A percentile compares a stretch with the other conserved stretches of the same genome.
Conservation (phyloP, 345 rosid species). For the Eucalyptus virginea region DNA sequence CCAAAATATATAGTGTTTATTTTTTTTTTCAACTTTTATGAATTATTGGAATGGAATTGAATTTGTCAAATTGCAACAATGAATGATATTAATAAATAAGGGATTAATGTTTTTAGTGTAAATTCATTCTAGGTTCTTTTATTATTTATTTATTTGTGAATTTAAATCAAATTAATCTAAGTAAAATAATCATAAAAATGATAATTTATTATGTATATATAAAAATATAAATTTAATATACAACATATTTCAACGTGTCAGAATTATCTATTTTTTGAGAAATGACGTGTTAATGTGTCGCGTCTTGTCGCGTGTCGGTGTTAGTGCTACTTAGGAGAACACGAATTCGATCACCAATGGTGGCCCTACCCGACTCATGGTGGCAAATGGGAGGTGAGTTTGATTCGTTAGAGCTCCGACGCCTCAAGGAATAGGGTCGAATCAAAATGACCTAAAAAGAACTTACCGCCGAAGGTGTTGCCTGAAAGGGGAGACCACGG, state of each 20-base stretch:
- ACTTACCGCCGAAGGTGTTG: not conserved
- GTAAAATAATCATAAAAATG: too few relatives aligned
- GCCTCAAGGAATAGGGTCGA: not conserved
- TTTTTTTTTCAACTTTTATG: too few relatives aligned
- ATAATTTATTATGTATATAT: too few relatives aligned
- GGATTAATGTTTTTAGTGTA: too few relatives aligned
- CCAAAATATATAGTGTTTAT: too few relatives aligned
- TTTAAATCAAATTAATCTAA: too few relatives aligned
- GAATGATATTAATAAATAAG: too few relatives aligned
- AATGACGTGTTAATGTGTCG: fast-evolving
- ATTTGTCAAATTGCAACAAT: too few relatives aligned
- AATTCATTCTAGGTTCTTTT: too few relatives aligned
- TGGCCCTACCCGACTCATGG: fast-evolving
- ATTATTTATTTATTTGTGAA: too few relatives aligned
- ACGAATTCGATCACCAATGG: fast-evolving
- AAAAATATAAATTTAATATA: fast-evolving
- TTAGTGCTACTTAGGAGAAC: fast-evolving
- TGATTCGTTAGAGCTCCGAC: not conserved
- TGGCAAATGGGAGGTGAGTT: not conserved
- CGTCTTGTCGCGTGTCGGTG: fast-evolving
- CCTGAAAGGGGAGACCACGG: not conserved
- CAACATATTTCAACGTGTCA: fast-evolving
- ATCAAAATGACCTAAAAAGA: not conserved
- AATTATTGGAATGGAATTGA: too few relatives aligned
- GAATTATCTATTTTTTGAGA: fast-evolving